Conservation (phyloP, 1,284 basidiomycete genomes). For the Peniophora sp. region DNA sequence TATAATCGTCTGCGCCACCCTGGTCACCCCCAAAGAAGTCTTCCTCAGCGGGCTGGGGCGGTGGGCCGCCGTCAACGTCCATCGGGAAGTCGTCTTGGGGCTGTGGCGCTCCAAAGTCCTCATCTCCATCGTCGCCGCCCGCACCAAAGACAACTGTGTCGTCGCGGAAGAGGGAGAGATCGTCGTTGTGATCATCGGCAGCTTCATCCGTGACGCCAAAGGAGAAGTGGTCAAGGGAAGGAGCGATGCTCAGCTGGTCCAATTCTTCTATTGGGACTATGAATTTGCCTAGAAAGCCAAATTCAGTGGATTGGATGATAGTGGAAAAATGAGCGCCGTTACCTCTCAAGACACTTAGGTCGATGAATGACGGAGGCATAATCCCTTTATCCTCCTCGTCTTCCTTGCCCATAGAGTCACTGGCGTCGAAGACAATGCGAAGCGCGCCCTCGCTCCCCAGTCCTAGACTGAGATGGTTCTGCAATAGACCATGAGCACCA, state of each 20-base stretch:
- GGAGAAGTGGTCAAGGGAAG: conserved; percentile 73
- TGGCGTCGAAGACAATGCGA: conserved; percentile 93
- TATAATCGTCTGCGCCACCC: conserved; percentile 45
- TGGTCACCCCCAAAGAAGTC: conserved; percentile 76
- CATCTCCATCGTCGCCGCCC: conserved; percentile 33
- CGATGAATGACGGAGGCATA: conserved; percentile 61
- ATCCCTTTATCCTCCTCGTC: conserved; percentile 68
- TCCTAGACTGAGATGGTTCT: conserved; percentile 83
- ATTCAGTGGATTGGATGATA: conserved; percentile 13
- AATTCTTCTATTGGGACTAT: conserved; percentile 44
- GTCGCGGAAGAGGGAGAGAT: conserved; percentile 48
- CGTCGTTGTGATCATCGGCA: conserved; percentile 32
- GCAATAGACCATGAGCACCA: conserved; percentile 87
- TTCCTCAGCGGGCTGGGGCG: conserved; percentile 42
- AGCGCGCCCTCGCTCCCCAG: conserved; percentile 76
- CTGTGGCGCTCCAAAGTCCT: conserved; percentile 28
- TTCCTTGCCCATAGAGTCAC: conserved; percentile 78
- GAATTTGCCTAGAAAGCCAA: conserved; percentile 41
- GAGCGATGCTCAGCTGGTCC: conserved; percentile 66
- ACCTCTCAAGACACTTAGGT: conserved; percentile 66
- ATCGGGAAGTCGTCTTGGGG: conserved; percentile 26
- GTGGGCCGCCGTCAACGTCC: conserved; percentile 33
- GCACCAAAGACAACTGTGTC: conserved; percentile 25
- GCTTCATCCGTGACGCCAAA: conserved; percentile 48
- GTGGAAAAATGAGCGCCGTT: conserved; percentile 7